Base-by-base conservation (phyloP, 768 basidiomycete species). In the Lyophyllum semitale region DNA sequence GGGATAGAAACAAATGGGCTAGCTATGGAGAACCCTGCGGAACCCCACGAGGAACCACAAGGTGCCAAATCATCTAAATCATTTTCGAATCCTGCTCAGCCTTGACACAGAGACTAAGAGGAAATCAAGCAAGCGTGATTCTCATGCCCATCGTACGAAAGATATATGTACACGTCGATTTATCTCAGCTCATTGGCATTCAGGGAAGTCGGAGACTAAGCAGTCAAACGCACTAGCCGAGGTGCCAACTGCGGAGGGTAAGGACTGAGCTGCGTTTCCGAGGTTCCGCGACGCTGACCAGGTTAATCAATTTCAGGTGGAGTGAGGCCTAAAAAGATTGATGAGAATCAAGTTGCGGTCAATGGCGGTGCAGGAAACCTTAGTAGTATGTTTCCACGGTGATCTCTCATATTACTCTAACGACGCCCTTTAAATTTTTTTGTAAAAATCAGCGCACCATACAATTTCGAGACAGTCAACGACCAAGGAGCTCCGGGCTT, bases 401-500 rank as follows among this genome's bases (percentile, higher is more conserved):
- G n/a, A 5, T 15, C 18, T 18, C 11, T 38, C 17, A 38, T n/a
- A 4, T 5, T 4, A 38, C 5, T 38, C 11, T 38, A 15, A 38
- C 9, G 37, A 18, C n/a, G 5, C 4, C 7, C 35, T 18, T 18
- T 18, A 38, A n/a, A n/a, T n/a, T 40, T 32, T 32, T 40, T 17
- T n/a, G 20, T 7, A 18, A 29, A 17, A 27, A n/a, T 27, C 27
- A 45, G 44, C 26, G n/a, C 41, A 5, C 22, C 8, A 29, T 29
- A 56, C 53, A 45, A 59, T 59, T 3, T 22, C 33, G 35, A 59
- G 23, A 33, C 40, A 32, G 18, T 53, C 53, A 9, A 57, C 55
- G 0, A 13, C 53, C 4, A 57, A 61, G 12, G 56, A 55, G 27
- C 58, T 50, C 15, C 54, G 54, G 40, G 51, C 54, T 48, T 42